A percentile compares a stretch with the other conserved stretches of the same genome.
These are phyloP conservation scores for Saksenaea vasiformis DNA, from an alignment of 371 early-diverging fungal species.

Conservation along the genomic window DNA sequence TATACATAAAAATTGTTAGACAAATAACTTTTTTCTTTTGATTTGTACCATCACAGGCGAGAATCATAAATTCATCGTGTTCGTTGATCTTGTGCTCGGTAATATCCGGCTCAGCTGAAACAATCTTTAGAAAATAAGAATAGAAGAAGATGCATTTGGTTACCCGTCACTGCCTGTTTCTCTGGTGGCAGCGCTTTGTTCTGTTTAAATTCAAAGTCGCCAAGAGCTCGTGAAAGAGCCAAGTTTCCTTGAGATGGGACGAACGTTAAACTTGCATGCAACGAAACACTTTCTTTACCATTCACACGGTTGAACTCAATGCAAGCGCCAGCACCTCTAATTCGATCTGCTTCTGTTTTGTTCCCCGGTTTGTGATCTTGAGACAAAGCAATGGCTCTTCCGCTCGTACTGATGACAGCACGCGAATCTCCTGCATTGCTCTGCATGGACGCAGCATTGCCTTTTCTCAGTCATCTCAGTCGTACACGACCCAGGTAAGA, in stretches of 20 bases:
- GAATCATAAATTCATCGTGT: slow-evolving; percentile 85
- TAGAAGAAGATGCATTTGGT: neutral
- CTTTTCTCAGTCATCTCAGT: neutral
- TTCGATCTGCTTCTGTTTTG: slow-evolving; percentile 74
- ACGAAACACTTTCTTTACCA: slow-evolving; percentile 50
- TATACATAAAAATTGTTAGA: slow-evolving; percentile 14
- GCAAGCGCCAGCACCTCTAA: slow-evolving; percentile 86
- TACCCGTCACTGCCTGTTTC: slow-evolving; percentile 87
- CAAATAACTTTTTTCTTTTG: slow-evolving; percentile 1
- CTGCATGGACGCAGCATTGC: slow-evolving; percentile 24
- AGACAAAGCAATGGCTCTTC: slow-evolving; percentile 73
- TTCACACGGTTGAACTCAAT: slow-evolving; percentile 95
- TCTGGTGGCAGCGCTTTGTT: slow-evolving; percentile 72
- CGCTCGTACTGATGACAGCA: slow-evolving; percentile 73
- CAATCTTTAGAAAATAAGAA: neutral
- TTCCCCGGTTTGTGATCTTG: slow-evolving; percentile 91
- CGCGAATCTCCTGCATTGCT: slow-evolving; percentile 95
- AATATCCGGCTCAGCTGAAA: slow-evolving; percentile 78
- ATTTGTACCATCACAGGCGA: slow-evolving; percentile 97
- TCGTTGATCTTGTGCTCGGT: slow-evolving; percentile 58
- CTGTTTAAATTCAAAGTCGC: slow-evolving; percentile 93
- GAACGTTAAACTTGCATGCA: neutral
- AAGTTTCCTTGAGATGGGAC: slow-evolving; percentile 62
- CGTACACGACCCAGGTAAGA: neutral
- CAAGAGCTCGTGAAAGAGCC: slow-evolving; percentile 91